A percentile compares a stretch with the other conserved stretches of the same genome.
Evolutionary conservation across 2,329 filamentous ascomycete species (phyloP).

Genomic region (Arthrobotrys sinensis): DNA sequence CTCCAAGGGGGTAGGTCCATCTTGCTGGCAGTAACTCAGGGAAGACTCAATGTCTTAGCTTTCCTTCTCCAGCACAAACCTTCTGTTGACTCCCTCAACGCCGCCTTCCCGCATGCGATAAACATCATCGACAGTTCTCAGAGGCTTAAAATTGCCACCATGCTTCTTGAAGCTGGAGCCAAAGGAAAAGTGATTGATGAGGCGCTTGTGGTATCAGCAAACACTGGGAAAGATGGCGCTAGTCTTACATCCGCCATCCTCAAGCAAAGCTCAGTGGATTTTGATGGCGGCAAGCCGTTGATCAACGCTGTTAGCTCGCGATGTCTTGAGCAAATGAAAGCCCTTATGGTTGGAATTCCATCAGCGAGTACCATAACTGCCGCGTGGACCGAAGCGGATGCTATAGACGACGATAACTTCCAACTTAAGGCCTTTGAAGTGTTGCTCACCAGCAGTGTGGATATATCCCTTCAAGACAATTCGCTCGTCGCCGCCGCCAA

Average conservation of each 20-base stretch:
- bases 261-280: slow-evolving; percentile 32
- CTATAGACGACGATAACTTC: slow-evolving; percentile 23
- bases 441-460: slow-evolving; percentile 14
- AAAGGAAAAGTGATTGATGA: slow-evolving; percentile 33
- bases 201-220: slow-evolving; percentile 24
- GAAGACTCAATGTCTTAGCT: background rate
- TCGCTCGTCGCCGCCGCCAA: slow-evolving; percentile 17
- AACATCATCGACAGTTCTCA: background rate
- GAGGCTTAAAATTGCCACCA: slow-evolving; percentile 27
- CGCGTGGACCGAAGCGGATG: slow-evolving; percentile 19
- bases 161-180: slow-evolving; percentile 35
- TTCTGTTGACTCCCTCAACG: slow-evolving; percentile 29
- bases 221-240: slow-evolving; percentile 25
- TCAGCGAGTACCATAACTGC: slow-evolving; percentile 13
- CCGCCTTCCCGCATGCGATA: slow-evolving; percentile 30
- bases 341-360: slow-evolving; percentile 19
- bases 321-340: slow-evolving; percentile 32
- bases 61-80: slow-evolving; percentile 12
- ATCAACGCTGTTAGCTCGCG: slow-evolving; percentile 15
- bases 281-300: slow-evolving; percentile 30
- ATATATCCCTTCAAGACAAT: slow-evolving; percentile 13
- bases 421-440: slow-evolving; percentile 16
- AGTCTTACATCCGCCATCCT: slow-evolving; percentile 29
- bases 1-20: slow-evolving; percentile 18
- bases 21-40: slow-evolving; percentile 16